Evolutionary conservation across 768 basidiomycete species (phyloP), one percentile per base, ranked within the genome.

Genomic region (Pleurotus tuber-regium): DNA sequence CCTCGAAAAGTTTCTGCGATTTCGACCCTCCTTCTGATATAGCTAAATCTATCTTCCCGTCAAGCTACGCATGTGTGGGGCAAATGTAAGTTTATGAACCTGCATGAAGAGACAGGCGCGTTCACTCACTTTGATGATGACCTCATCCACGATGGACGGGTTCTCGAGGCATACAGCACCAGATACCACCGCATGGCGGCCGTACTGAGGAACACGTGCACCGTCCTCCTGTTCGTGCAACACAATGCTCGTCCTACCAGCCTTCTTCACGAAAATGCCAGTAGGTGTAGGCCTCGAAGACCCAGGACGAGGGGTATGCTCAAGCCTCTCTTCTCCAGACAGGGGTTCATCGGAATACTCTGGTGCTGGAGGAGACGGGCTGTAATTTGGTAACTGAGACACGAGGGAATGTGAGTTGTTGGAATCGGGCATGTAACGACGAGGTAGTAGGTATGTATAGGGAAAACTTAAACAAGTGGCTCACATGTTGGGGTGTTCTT

Each of bases 301-400:
- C 39, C 56, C 59, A 26, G 58, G 52, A 19, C 65, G 63, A 5
- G 74, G 79, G 0, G 81, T 77, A 38, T 71, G 72, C 35, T 80
- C 76, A 6, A 88, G 75, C 14, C 70, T 70, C 48, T 70, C 68
- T 57, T 88, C 86, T 23, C 75, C 80, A 2, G 65, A 68, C 3
- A 71, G 62, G 28, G 79, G 83, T 23, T 75, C 74, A 29, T 63
- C 73, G 42, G 86, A 82, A 60, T 88, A 89, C 6, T 67, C 61
- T 1, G 86, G 86, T 1, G 77, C 72, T 23, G 78, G 78, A 2
- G 66, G 65, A 4, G 83, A 77, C 1, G 79, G 72, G 0, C 81
- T 73, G 60, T 87, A 87, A 4, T 61, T 62, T 16, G 86, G 82
- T 26, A 83, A 69, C 5, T 54, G 55, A 26, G 57, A 54, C 18